These are phyloP conservation scores for Corchorus olitorius DNA, from an alignment of 345 rosid species.

Conservation along the genomic window DNA sequence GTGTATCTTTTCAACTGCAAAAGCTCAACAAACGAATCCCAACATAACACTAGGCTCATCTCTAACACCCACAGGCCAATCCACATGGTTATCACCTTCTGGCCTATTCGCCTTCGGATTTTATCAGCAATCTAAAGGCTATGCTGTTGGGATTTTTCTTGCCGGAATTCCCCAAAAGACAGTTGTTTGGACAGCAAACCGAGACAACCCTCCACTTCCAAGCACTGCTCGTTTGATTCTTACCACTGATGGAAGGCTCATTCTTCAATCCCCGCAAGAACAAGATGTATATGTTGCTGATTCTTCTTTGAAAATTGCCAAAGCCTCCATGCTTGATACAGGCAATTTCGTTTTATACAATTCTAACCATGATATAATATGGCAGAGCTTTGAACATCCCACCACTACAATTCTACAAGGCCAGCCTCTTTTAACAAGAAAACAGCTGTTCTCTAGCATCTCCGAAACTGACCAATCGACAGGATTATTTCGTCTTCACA, in stretches of 20 bases:
- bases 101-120: background rate
- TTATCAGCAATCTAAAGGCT: background rate
- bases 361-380: constrained; percentile 4
- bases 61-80: background rate
- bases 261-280: background rate
- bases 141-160: background rate
- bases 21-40: background rate
- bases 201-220: constrained; percentile 7
- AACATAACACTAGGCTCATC: background rate
- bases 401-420: constrained; percentile 39
- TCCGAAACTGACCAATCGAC: too few relatives aligned
- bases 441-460: constrained; percentile 26
- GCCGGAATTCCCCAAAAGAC: background rate
- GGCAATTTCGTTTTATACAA: constrained; percentile 43
- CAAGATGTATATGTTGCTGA: background rate
- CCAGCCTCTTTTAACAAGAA: constrained; percentile 27
- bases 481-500: constrained; percentile 14
- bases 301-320: background rate
- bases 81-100: background rate
- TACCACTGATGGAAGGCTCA: background rate
- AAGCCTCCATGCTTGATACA: constrained; percentile 15
- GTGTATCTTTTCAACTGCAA: background rate
- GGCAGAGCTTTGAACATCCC: constrained; percentile 43
- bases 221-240: background rate
- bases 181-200: constrained; percentile 9